Evolutionary conservation across 805 yeast species (phyloP).

Genomic region (Yarrowia sp.): DNA sequence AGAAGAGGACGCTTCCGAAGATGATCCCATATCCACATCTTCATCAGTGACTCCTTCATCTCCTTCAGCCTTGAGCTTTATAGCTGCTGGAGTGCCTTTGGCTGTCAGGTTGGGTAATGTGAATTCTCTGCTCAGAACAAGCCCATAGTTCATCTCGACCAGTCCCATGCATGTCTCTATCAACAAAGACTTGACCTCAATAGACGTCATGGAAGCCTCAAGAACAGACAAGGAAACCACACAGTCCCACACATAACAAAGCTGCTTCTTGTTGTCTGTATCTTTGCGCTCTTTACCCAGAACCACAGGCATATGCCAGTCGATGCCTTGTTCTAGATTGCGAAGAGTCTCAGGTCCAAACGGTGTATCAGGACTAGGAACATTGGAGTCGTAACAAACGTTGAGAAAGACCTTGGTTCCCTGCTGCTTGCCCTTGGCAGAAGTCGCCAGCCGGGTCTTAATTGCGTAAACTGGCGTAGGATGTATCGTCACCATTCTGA

Average conservation of each 20-base stretch:
- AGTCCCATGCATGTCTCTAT: conserved; percentile 87
- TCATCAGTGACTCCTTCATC: conserved; percentile 11
- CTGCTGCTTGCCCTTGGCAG: conserved; percentile 44
- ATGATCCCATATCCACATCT: conserved; percentile 17
- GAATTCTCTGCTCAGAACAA: conserved; percentile 65
- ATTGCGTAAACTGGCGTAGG: conserved; percentile 79
- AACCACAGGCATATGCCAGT: conserved; percentile 87
- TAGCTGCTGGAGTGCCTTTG: conserved; percentile 66
- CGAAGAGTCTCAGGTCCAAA: conserved; percentile 67
- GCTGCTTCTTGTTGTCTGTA: conserved; percentile 68
- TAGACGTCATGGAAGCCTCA: conserved; percentile 64
- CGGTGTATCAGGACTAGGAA: conserved; percentile 65
- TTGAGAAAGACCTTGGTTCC: conserved; percentile 78
- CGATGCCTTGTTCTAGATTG: conserved; percentile 67
- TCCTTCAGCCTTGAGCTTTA: conserved; percentile 44
- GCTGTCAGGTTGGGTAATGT: conserved; percentile 72
- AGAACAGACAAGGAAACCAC: conserved; percentile 70
- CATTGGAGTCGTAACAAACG: conserved; percentile 68
- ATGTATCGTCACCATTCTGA: conserved; percentile 43
- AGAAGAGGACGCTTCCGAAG: conserved; percentile 1
- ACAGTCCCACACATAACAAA: conserved; percentile 77
- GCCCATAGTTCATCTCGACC: conserved; percentile 62
- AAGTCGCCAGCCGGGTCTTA: conserved; percentile 60
- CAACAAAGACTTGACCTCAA: conserved; percentile 67
- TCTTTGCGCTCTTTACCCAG: conserved; percentile 64